A percentile compares a stretch with the other conserved stretches of the same genome.
These are phyloP conservation scores for Cephaloascus albidus DNA, from an alignment of 805 yeast genomes.

Conservation along the genomic window DNA sequence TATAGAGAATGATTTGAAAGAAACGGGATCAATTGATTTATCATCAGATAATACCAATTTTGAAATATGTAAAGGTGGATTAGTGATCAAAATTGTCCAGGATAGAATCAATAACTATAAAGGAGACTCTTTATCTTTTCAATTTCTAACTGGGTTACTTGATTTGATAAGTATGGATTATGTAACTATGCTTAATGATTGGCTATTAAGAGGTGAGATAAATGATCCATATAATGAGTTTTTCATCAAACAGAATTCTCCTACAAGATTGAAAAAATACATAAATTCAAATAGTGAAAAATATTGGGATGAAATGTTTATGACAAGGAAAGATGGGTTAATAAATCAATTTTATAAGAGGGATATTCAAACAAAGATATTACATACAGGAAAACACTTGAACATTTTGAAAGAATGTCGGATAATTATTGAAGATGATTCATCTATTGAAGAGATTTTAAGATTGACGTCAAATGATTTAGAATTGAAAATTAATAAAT, in stretches of 20 bases:
- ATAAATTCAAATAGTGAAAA: slow-evolving; percentile 39
- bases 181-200: slow-evolving; percentile 57
- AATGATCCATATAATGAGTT: slow-evolving; percentile 81
- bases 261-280: slow-evolving; percentile 14
- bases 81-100: slow-evolving; percentile 55
- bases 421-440: slow-evolving; percentile 22
- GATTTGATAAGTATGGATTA: slow-evolving; percentile 55
- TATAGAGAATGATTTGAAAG: slow-evolving; percentile 28
- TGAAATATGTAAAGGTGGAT: slow-evolving; percentile 68
- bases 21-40: slow-evolving; percentile 38
- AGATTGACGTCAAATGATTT: slow-evolving; percentile 31
- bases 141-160: slow-evolving; percentile 44
- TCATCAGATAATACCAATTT: slow-evolving; percentile 43
- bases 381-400: slow-evolving; percentile 78
- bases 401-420: slow-evolving; percentile 59
- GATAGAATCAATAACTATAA: slow-evolving; percentile 41
- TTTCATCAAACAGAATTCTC: slow-evolving; percentile 42
- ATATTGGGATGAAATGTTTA: slow-evolving; percentile 68
- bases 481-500: slow-evolving; percentile 44
- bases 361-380: slow-evolving; percentile 50
- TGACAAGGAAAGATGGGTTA: slow-evolving; percentile 66
- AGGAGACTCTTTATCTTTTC: slow-evolving; percentile 55
- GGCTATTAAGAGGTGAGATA: slow-evolving; percentile 71
- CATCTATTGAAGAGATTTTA: slow-evolving; percentile 8
- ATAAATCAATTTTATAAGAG: slow-evolving; percentile 51